Conservation (phyloP, 345 rosid species). For the Pistacia integerrima region DNA sequence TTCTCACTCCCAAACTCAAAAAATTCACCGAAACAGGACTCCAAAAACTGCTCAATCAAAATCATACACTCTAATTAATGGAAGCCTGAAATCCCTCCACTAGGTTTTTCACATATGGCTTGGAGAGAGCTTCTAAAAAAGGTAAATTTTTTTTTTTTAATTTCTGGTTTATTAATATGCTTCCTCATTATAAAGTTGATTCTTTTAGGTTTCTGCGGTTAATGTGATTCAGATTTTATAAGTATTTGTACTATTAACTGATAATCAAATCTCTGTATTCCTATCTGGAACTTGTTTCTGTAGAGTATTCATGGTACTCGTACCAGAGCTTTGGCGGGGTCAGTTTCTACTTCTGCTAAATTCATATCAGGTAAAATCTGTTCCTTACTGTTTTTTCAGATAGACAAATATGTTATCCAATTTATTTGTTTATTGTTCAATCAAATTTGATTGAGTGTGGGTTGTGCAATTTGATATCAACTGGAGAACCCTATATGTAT, state of each 20-base stretch:
- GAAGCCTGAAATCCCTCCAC: background rate
- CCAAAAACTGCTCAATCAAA: background rate
- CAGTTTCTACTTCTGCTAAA: conserved; percentile 29
- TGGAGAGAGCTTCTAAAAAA: conserved; percentile 43
- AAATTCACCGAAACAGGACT: background rate
- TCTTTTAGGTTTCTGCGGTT: background rate
- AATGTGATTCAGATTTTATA: background rate
- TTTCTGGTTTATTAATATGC: background rate
- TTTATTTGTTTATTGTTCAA: background rate
- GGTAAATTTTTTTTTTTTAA: conserved; percentile 28
- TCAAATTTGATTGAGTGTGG: background rate
- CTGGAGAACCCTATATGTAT: too few relatives aligned
- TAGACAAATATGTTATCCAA: background rate
- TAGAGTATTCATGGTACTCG: conserved; percentile 52
- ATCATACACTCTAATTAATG: background rate
- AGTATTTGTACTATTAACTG: background rate
- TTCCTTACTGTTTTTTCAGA: conserved; percentile 16
- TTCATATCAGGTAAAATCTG: conserved; percentile 38
- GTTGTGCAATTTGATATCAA: background rate
- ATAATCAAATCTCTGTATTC: background rate
- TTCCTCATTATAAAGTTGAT: background rate
- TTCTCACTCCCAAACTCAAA: background rate
- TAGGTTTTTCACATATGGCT: conserved; percentile 51
- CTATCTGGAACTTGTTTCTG: conserved; percentile 13
- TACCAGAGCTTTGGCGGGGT: conserved; percentile 38